Evolutionary conservation across 352 stramenopile genomes (phyloP).

Genomic region (Globisporangium cystogenes): DNA sequence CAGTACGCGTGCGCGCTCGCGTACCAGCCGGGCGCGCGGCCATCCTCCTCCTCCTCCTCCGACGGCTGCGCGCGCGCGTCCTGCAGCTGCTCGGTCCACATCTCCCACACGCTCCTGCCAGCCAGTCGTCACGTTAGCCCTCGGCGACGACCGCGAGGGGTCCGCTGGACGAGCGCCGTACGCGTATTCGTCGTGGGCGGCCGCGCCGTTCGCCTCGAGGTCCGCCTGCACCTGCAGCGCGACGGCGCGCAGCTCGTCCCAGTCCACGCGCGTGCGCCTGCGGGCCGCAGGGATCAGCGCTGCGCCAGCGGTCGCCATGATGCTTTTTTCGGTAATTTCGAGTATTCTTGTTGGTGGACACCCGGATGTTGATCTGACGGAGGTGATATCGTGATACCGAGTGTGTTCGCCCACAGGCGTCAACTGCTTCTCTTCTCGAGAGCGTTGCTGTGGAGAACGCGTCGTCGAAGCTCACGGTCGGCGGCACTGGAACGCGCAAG

Average conservation of each 20-base stretch:
- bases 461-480: no score
- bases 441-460: no score
- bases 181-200: conserved; percentile 57
- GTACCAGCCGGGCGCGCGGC: conserved; percentile 49
- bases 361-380: no score
- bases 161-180: no score
- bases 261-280: conserved; percentile 40
- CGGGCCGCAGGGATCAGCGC: conserved; percentile 19
- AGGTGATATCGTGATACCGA: no score
- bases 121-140: no score
- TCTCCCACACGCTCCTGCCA: conserved; percentile 68
- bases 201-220: conserved; percentile 44
- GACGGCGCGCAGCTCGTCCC: conserved; percentile 44
- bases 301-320: background rate
- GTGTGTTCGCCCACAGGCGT: no score
- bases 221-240: conserved; percentile 50
- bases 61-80: conserved; percentile 19
- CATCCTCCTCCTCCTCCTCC: background rate
- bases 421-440: no score
- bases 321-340: no score
- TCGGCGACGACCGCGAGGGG: no score
- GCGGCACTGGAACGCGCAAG: no score
- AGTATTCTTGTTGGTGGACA: no score
- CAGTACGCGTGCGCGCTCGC: conserved; percentile 71
- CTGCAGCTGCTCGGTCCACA: conserved; percentile 63